phyloP scores from a whole-genome alignment of 2,329 filamentous ascomycete species.

The Colletotrichum sansevieriae region DNA sequence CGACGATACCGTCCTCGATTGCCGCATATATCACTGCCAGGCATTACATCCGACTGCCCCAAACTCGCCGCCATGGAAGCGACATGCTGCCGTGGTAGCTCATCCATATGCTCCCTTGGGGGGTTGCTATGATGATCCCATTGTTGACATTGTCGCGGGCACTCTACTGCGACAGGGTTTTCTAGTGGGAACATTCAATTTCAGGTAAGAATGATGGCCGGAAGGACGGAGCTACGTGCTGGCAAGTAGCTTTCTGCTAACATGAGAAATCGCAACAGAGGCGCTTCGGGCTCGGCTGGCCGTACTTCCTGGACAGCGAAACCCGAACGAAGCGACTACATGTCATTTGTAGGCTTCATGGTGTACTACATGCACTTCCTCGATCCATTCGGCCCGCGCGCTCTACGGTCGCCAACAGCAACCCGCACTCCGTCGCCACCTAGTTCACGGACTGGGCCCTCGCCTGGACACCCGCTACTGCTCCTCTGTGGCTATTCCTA shows the following conservation, averaged over 20 bases:
- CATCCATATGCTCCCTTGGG: slow-evolving; percentile 94
- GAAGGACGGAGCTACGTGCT: neutral
- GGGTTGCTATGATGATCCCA: slow-evolving; percentile 84
- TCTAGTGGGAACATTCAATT: slow-evolving; percentile 91
- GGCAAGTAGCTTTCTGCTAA: slow-evolving; percentile 3
- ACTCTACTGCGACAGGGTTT: slow-evolving; percentile 78
- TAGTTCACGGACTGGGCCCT: slow-evolving; percentile 7
- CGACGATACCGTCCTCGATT: slow-evolving; percentile 81
- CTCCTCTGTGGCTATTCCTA: slow-evolving; percentile 90
- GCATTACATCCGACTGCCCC: slow-evolving; percentile 54
- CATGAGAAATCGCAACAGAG: slow-evolving; percentile 63
- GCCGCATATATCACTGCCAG: slow-evolving; percentile 82
- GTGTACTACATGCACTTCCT: slow-evolving; percentile 78
- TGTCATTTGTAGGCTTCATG: slow-evolving; percentile 84
- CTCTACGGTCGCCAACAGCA: slow-evolving; percentile 7
- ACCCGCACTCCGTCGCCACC: slow-evolving; percentile 25
- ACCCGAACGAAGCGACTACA: slow-evolving; percentile 85
- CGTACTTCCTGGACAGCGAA: slow-evolving; percentile 89
- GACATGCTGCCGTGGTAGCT: slow-evolving; percentile 76
- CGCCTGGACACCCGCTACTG: slow-evolving; percentile 51
- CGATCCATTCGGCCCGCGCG: slow-evolving; percentile 52
- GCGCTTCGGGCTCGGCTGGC: slow-evolving; percentile 80
- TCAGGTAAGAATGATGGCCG: slow-evolving; percentile 70
- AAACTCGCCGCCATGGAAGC: slow-evolving; percentile 57
- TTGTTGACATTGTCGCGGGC: slow-evolving; percentile 76